phyloP scores from a whole-genome alignment of 306 rosid genomes.

The Lathyrus oleraceus region DNA sequence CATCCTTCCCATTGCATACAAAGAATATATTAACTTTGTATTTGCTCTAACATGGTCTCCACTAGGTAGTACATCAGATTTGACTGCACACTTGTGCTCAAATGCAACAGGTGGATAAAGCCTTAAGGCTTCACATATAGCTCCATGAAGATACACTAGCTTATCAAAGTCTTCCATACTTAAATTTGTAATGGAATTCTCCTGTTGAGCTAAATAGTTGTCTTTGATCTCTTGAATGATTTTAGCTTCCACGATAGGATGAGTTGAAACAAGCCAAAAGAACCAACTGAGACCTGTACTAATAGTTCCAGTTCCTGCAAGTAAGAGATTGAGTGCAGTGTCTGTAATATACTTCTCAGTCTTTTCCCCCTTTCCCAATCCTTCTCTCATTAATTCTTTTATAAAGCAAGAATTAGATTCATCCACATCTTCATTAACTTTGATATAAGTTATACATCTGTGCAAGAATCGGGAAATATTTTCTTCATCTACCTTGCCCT shows the following conservation, averaged over 20 bases:
- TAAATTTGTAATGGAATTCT: background rate
- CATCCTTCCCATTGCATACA: no score
- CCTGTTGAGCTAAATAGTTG: no score
- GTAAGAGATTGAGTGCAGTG: background rate
- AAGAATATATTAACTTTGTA: no score
- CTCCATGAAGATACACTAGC: background rate
- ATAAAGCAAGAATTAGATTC: background rate
- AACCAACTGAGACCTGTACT: background rate
- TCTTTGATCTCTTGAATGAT: background rate
- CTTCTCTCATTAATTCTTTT: background rate
- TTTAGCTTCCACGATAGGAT: background rate
- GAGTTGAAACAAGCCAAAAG: background rate
- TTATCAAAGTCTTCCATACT: background rate
- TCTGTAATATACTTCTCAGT: background rate
- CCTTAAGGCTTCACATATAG: background rate
- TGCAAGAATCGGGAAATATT: background rate
- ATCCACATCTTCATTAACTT: background rate
- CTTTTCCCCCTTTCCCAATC: background rate
- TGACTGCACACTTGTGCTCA: background rate
- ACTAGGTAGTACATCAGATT: background rate
- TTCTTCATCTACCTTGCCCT: background rate
- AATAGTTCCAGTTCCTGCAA: background rate
- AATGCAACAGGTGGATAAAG: background rate
- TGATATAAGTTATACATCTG: background rate
- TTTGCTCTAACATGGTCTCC: background rate